Conservation (phyloP, 805 yeast species). For the Ogataea ganodermae region DNA sequence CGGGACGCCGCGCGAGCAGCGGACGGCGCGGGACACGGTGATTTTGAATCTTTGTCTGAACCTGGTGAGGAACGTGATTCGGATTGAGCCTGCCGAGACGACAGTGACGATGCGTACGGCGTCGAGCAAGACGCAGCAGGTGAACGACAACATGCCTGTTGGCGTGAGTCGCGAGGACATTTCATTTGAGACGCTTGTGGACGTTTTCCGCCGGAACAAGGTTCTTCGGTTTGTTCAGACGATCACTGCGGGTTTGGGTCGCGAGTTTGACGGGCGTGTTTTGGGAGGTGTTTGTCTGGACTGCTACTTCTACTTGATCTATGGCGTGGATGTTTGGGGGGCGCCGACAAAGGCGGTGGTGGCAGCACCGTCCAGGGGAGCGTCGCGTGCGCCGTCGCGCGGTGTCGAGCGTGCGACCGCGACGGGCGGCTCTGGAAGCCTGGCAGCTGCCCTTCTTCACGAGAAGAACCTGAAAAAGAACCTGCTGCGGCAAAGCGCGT, state of each 20-base stretch:
- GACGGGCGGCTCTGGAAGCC: conserved; percentile 23
- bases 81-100: conserved; percentile 69
- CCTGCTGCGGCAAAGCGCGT: conserved; percentile 25
- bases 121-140: conserved; percentile 33
- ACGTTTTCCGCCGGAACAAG: conserved; percentile 63
- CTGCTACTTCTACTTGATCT: conserved; percentile 60
- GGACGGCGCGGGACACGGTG: conserved; percentile 71
- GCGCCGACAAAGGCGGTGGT: conserved; percentile 9
- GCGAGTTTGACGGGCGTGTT: conserved; percentile 60
- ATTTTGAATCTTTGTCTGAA: conserved; percentile 70
- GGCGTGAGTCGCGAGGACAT: conserved; percentile 68
- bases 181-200: conserved; percentile 57
- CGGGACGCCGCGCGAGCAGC: conserved; percentile 48
- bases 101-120: conserved; percentile 47
- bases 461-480: conserved; percentile 55
- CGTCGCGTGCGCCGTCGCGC: neutral
- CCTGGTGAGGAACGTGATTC: conserved; percentile 75
- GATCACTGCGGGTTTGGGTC: conserved; percentile 62
- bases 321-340: conserved; percentile 48
- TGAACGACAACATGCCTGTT: conserved; percentile 49
- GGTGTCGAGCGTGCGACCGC: conserved; percentile 8
- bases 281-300: conserved; percentile 70
- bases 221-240: conserved; percentile 76
- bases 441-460: conserved; percentile 54
- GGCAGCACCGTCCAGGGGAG: neutral